Evolutionary conservation across 164 flowering plant genomes (phyloP), one percentile per base, ranked within the genome.

Genomic region (Macadamia integrifolia): DNA sequence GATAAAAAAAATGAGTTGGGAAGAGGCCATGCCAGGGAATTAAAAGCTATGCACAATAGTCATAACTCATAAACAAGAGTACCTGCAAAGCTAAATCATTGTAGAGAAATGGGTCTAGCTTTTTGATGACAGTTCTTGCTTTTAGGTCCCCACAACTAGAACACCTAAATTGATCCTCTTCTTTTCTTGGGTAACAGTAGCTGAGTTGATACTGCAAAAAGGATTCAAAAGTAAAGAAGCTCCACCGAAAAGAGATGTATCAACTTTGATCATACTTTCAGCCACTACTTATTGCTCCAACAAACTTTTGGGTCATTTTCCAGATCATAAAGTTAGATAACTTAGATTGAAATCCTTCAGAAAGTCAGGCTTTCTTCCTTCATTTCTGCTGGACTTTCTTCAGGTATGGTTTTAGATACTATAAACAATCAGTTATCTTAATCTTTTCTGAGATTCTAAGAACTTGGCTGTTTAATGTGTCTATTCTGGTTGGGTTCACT

Each of bases 141-240:
- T 18, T 6, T 57, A 71, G 77, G 72, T 23, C 23, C 77, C 85
- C 79, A 66, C 83, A 48, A 48, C 56, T 62, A 52, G 32, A 61
- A 62, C 73, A 76, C 55, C 63, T 72, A 58, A 61, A 28, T 55
- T 68, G 55, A 69, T 72, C 40, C 40, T 35, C 40, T 5, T 35
- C 40, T 35, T 35, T 35, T 2, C 3, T 35, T 2, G 23, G 5
- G 3, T 35, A 35, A 35, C 23, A 35, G 40, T 2, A 35, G 40
- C 40, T 5, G 40, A 35, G 5, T 35, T 35, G 40, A 35, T 23
- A 35, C 67, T 75, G 62, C 61, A 60, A 75, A 52, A 43, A 10
- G 7, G 30, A 42, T 63, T 62, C 57, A 31, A 28, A 46, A 69
- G 15, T 30, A 23, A 18, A 58, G 18, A 69, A 68, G 35, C 15